Conservation (phyloP, 164 flowering plant species). For the Vitis labrusca region DNA sequence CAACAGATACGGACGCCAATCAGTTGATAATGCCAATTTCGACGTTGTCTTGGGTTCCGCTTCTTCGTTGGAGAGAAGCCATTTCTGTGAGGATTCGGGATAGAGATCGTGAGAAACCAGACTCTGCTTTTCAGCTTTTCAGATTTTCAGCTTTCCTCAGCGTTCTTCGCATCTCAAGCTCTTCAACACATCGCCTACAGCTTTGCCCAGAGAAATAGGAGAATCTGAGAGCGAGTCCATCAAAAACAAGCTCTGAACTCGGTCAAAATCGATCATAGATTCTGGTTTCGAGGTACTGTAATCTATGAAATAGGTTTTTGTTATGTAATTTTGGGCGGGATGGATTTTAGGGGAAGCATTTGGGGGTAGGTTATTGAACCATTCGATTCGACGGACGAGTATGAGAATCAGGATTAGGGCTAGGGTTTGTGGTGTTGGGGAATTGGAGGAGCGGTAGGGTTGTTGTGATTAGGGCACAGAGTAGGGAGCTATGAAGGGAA, state of each 20-base stretch:
- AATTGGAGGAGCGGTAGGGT: slow-evolving; percentile 6
- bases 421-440: slow-evolving; percentile 9
- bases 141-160: too few species aligned
- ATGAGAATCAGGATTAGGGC: slow-evolving; percentile 5
- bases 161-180: too few species aligned
- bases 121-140: neutral
- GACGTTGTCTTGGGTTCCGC: slow-evolving; percentile 18
- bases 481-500: slow-evolving; percentile 53
- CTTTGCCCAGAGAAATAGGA: neutral
- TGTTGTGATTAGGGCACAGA: slow-evolving; percentile 18
- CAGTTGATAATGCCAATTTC: neutral
- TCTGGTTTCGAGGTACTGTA: too few species aligned
- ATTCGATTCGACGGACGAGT: neutral
- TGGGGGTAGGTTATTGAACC: neutral
- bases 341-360: too few species aligned
- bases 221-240: too few species aligned
- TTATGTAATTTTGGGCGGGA: too few species aligned
- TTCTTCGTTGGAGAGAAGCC: slow-evolving; percentile 1
- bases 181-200: neutral
- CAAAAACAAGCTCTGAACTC: too few species aligned
- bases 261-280: too few species aligned
- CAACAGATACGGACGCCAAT: slow-evolving; percentile 23
- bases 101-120: neutral
- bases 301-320: too few species aligned
- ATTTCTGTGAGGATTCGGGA: neutral